Percentiles rank a stretch among this genome's conserved stretches.
phyloP scores from a whole-genome alignment of 148 eudicot genomes.

The Pouteria glomerata region DNA sequence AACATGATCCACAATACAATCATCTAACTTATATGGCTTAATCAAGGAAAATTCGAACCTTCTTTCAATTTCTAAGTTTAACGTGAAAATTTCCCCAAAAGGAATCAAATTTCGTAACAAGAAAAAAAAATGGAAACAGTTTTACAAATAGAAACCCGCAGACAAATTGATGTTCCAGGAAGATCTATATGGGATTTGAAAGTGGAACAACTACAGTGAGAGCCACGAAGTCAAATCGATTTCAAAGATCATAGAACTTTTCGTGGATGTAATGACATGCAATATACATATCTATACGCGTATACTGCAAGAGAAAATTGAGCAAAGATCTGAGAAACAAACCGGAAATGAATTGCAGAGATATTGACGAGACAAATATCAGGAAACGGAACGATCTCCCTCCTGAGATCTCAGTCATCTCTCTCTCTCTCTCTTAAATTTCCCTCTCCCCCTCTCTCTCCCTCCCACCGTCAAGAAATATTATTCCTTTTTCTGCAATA shows the following conservation, averaged over 20 bases:
- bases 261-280: too few relatives aligned
- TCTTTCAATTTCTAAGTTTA: neutral
- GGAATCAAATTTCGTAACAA: neutral
- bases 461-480: neutral
- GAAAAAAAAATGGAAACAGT: neutral
- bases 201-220: neutral
- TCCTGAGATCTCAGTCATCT: conserved; percentile 34
- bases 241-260: neutral
- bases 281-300: neutral
- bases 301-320: neutral
- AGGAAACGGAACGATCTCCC: conserved; percentile 20
- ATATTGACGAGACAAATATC: conserved; percentile 25
- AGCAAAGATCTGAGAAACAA: conserved; percentile 16
- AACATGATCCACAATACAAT: neutral
- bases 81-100: neutral
- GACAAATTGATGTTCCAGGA: neutral
- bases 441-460: conserved; percentile 15
- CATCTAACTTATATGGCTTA: neutral
- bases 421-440: conserved; percentile 12
- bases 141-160: neutral
- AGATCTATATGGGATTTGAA: neutral
- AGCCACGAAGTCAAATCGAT: neutral
- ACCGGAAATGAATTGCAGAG: conserved; percentile 32
- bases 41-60: neutral
- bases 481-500: neutral